Evolutionary conservation across 345 rosid species (phyloP).

Genomic region (Microthlaspi erraticum): DNA sequence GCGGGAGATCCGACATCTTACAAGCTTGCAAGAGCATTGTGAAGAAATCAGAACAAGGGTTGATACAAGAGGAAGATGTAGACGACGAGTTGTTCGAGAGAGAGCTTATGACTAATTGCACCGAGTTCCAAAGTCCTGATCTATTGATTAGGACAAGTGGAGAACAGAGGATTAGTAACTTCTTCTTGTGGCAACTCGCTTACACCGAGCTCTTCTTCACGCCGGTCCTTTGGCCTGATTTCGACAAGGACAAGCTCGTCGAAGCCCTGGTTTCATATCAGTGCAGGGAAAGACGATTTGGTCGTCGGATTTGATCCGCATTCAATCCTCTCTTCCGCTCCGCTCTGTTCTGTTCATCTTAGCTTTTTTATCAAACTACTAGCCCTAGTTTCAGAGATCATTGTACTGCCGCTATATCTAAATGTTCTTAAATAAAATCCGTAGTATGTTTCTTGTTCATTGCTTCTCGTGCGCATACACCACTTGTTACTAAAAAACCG

Average conservation of each 20-base stretch:
- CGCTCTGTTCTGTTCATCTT: background rate
- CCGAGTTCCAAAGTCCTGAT: constrained; percentile 62
- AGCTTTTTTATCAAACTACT: background rate
- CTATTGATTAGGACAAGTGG: constrained; percentile 71
- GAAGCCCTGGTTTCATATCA: constrained; percentile 63
- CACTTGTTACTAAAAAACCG: background rate
- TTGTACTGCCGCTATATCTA: background rate
- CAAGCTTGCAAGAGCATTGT: constrained; percentile 68
- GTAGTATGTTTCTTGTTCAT: background rate
- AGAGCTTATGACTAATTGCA: constrained; percentile 61
- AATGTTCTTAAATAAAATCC: background rate
- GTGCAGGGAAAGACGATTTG: constrained; percentile 15
- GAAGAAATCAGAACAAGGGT: constrained; percentile 50
- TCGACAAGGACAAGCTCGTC: constrained; percentile 50
- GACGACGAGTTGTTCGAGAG: constrained; percentile 55
- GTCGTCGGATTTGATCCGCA: background rate
- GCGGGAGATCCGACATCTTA: constrained; percentile 66
- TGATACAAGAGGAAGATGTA: constrained; percentile 56
- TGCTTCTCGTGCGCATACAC: background rate
- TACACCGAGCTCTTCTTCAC: constrained; percentile 71
- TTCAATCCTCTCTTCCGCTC: background rate
- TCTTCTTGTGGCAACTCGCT: constrained; percentile 72
- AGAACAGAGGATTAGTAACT: constrained; percentile 75
- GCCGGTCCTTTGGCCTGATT: constrained; percentile 72
- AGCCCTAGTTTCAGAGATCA: background rate